Percentiles rank a stretch among this genome's conserved stretches.
Evolutionary conservation across 1,284 basidiomycete genomes (phyloP).

Genomic region (Ganoderma leucocontextum): DNA sequence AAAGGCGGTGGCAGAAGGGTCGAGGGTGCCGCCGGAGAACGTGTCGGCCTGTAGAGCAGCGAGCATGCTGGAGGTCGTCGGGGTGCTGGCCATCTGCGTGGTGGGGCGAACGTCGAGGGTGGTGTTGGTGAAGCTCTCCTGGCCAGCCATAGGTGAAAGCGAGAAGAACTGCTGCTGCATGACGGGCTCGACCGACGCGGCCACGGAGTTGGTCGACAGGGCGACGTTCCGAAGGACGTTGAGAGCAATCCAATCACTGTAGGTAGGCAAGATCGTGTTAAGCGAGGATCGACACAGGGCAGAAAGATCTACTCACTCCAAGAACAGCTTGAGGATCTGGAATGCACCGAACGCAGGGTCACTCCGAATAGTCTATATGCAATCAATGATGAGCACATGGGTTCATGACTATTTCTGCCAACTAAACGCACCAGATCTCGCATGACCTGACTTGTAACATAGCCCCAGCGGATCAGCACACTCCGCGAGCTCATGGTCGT

Average conservation of each 20-base stretch:
- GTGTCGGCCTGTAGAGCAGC: slow-evolving; percentile 81
- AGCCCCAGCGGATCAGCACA: slow-evolving; percentile 88
- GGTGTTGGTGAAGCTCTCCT: slow-evolving; percentile 69
- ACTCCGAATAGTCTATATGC: slow-evolving; percentile 80
- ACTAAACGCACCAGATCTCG: slow-evolving; percentile 74
- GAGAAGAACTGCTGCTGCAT: slow-evolving; percentile 88
- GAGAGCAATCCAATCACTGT: slow-evolving; percentile 88
- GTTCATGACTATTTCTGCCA: slow-evolving; percentile 14
- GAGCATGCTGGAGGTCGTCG: slow-evolving; percentile 87
- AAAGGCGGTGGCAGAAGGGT: slow-evolving; percentile 66
- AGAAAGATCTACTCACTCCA: slow-evolving; percentile 67
- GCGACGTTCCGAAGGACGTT: slow-evolving; percentile 87
- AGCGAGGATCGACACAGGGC: slow-evolving; percentile 33
- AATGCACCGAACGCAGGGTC: slow-evolving; percentile 90
- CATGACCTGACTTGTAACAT: slow-evolving; percentile 91
- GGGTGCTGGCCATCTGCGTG: slow-evolving; percentile 72
- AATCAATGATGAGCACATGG: slow-evolving; percentile 28
- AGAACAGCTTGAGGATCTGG: slow-evolving; percentile 88
- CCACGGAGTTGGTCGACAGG: slow-evolving; percentile 86
- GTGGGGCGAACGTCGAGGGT: slow-evolving; percentile 60
- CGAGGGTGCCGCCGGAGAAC: slow-evolving; percentile 69
- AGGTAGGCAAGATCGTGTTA: slow-evolving; percentile 16
- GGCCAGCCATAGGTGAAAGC: slow-evolving; percentile 82
- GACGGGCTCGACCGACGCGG: slow-evolving; percentile 87
- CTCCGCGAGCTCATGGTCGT: slow-evolving; percentile 86